phyloP scores from a whole-genome alignment of 768 basidiomycete species.

The Psilocybe azurescens region DNA sequence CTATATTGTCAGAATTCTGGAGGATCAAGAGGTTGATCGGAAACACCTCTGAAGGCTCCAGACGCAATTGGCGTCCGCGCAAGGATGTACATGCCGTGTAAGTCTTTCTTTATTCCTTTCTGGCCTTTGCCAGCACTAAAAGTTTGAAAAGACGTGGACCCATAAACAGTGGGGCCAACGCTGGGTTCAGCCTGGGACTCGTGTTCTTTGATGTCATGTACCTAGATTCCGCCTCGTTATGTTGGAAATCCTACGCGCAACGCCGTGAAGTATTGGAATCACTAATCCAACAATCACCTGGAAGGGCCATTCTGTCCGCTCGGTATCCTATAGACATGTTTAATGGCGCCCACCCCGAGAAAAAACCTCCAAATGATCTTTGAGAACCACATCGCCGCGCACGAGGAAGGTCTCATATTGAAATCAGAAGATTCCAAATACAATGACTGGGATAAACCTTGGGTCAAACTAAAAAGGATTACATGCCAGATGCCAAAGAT shows the following conservation, averaged over 20 bases:
- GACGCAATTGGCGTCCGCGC: conserved; percentile 31
- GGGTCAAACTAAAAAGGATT: conserved; percentile 94
- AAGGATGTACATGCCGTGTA: conserved; percentile 23
- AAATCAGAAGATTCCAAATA: conserved; percentile 77
- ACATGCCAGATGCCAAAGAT: conserved; percentile 86
- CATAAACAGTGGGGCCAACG: conserved; percentile 38
- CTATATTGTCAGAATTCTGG: conserved; percentile 68
- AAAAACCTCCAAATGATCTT: conserved; percentile 49
- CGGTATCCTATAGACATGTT: conserved; percentile 52
- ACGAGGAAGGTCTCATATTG: conserved; percentile 76
- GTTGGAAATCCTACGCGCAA: conserved; percentile 57
- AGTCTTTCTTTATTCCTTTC: conserved; percentile 5
- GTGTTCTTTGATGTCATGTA: conserved; percentile 88
- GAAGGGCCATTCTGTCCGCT: conserved; percentile 68
- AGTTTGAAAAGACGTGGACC: conserved; percentile 22
- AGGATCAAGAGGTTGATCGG: conserved; percentile 65
- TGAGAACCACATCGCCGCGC: conserved; percentile 51
- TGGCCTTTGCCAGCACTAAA: not conserved
- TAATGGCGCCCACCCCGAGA: conserved; percentile 19
- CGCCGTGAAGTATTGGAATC: conserved; percentile 69
- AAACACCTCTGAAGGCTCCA: conserved; percentile 59
- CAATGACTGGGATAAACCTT: conserved; percentile 65
- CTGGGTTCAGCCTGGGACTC: conserved; percentile 67
- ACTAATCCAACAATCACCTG: conserved; percentile 55
- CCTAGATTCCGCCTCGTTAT: conserved; percentile 64